Evolutionary conservation across 768 basidiomycete species (phyloP).

Genomic region (Aureoboletus auriporus): DNA sequence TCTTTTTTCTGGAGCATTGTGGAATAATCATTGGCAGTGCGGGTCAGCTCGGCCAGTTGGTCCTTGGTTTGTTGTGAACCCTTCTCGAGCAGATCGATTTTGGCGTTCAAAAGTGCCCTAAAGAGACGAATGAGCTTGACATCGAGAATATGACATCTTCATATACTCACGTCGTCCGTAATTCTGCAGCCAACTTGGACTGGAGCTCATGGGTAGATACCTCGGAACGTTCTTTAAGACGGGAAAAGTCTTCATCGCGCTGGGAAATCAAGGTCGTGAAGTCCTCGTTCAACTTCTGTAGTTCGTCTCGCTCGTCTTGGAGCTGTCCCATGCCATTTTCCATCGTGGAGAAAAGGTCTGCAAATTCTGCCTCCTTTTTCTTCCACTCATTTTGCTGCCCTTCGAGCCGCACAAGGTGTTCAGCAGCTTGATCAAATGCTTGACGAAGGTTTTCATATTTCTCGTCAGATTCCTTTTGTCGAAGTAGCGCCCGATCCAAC

Average conservation of each 20-base stretch:
- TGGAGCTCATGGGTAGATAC: slow-evolving; percentile 61
- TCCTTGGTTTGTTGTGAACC: slow-evolving; percentile 69
- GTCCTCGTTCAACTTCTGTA: slow-evolving; percentile 65
- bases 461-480: slow-evolving; percentile 78
- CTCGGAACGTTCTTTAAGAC: slow-evolving; percentile 76
- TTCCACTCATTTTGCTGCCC: slow-evolving; percentile 67
- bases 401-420: slow-evolving; percentile 82
- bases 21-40: slow-evolving; percentile 73
- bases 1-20: slow-evolving; percentile 75
- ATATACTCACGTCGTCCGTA: slow-evolving; percentile 54
- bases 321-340: slow-evolving; percentile 58
- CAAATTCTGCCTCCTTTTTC: slow-evolving; percentile 58
- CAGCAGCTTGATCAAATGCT: slow-evolving; percentile 81
- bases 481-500: slow-evolving; percentile 70
- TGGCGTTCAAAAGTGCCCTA: slow-evolving; percentile 64
- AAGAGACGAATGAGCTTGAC: not conserved
- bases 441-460: slow-evolving; percentile 66
- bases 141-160: not conserved
- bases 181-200: slow-evolving; percentile 62
- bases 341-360: slow-evolving; percentile 51
- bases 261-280: slow-evolving; percentile 62
- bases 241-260: slow-evolving; percentile 75
- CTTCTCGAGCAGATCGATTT: slow-evolving; percentile 57
- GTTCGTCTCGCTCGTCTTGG: slow-evolving; percentile 53
- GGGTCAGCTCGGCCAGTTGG: slow-evolving; percentile 73